Evolutionary conservation across 352 stramenopile genomes (phyloP), one percentile per base, ranked within the genome.

Genomic region (Aphanomyces euteiches): DNA sequence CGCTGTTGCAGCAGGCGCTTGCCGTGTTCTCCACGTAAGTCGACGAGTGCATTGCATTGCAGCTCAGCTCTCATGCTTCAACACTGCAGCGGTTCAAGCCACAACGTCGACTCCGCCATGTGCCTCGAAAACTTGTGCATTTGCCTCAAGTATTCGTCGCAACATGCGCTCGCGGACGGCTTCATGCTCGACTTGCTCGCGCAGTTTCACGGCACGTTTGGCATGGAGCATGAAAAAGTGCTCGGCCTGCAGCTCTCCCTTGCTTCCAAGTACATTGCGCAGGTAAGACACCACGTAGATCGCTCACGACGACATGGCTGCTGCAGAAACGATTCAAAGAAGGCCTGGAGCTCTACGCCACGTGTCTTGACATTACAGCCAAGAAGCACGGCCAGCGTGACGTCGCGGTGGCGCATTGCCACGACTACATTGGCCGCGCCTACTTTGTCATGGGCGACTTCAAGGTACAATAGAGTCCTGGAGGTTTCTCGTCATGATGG

Each of bases 391-490:
- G 75, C 3, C 47, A 60, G 8, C 19, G 69, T 1, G 61, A 82
- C 13, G 50, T 50, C 5, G 15, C 73, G n/a, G 69, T 73, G 4
- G 38, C 83, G 0, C 40, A 72, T n/a, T 88, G 78, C 41, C 64
- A 70, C 5, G 84, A 91, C 40, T 75, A 74, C 5, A 47, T 90
- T 0, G 84, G 76, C 17, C 84, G 81, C 41, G 88, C 81, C n/a
- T 78, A 68, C 34, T 90, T 90, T 47, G 59, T 88, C 8, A 67
- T 82, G 0, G 79, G 79, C 3, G 74, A 86, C 4, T 84, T 89
- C 13, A 58, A 87, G 69, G 83, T 89, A 40, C 13, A 48, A n/a
- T n/a, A n/a, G n/a, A 38, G 37, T 12, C 19, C 3, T 60, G 3
- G 21, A 43, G 0, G 28, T 28, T 28, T 28, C 28, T 28, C 28